Evolutionary conservation across 495 filamentous ascomycete genomes (phyloP).

Genomic region (Aspergillus incahuasiensis): DNA sequence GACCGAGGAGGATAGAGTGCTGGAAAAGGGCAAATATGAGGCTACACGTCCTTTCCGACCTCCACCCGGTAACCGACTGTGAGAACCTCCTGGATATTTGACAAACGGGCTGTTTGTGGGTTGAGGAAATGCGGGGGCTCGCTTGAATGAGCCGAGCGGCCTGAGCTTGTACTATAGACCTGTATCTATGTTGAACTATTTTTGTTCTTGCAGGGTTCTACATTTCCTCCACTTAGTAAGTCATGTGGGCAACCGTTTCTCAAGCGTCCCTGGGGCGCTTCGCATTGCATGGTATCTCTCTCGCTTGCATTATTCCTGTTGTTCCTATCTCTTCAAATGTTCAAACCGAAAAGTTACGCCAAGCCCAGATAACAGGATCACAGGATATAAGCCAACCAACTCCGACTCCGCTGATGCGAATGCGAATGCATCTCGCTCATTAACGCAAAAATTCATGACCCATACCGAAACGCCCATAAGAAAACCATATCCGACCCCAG

Average conservation of each 20-base stretch:
- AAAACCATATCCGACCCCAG: background rate
- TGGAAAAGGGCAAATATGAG: slow-evolving; percentile 90
- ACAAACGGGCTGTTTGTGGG: background rate
- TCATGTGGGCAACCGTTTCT: background rate
- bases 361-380: background rate
- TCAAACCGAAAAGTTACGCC: background rate
- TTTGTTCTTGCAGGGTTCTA: background rate
- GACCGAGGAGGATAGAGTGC: slow-evolving; percentile 61
- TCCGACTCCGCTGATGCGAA: background rate
- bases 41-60: slow-evolving; percentile 65
- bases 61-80: slow-evolving; percentile 77
- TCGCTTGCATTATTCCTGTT: background rate
- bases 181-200: background rate
- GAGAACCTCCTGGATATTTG: background rate
- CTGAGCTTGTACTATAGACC: slow-evolving; percentile 4
- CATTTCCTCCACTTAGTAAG: background rate
- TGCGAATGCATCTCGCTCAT: background rate
- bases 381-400: slow-evolving; percentile 6
- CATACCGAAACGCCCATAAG: slow-evolving; percentile 9
- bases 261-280: background rate
- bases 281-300: background rate
- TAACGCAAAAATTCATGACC: slow-evolving; percentile 1
- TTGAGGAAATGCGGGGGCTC: too few species aligned
- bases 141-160: background rate
- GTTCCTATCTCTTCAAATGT: background rate